phyloP scores from a whole-genome alignment of 176 grass and related monocot species.

The Triticum turgidum region DNA sequence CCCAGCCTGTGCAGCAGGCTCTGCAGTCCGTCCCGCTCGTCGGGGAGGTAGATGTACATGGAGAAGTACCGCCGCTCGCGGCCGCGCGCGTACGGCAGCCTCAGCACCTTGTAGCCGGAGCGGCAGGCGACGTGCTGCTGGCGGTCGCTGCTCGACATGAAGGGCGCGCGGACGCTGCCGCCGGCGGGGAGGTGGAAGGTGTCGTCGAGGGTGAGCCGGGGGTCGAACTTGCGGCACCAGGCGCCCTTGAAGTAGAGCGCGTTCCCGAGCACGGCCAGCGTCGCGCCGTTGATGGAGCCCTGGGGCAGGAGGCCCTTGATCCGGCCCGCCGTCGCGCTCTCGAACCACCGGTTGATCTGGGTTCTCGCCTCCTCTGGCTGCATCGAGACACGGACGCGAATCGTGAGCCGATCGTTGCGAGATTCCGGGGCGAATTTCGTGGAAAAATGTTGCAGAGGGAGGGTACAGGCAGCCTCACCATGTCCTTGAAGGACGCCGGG shows the following conservation, averaged over 20 bases:
- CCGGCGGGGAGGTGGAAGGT: conserved; percentile 50
- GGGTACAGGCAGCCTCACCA: background rate
- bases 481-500: conserved; percentile 47
- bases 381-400: background rate
- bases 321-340: conserved; percentile 48
- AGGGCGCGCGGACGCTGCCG: conserved; percentile 31
- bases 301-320: conserved; percentile 56
- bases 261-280: conserved; percentile 49
- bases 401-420: background rate
- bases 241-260: conserved; percentile 82
- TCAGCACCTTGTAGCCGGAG: conserved; percentile 53
- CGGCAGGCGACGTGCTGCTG: conserved; percentile 46
- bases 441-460: background rate
- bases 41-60: conserved; percentile 68
- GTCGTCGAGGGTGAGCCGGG: conserved; percentile 14
- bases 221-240: conserved; percentile 61
- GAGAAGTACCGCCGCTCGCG: conserved; percentile 30
- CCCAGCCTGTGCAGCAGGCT: conserved; percentile 39
- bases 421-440: background rate
- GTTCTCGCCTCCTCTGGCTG: conserved; percentile 44
- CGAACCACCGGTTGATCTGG: conserved; percentile 60
- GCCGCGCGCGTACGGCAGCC: conserved; percentile 41
- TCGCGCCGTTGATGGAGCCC: background rate
- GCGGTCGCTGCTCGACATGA: conserved; percentile 43
- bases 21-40: conserved; percentile 35